phyloP scores from a whole-genome alignment of 75 land plant species.

The Sequoiadendron giganteum region DNA sequence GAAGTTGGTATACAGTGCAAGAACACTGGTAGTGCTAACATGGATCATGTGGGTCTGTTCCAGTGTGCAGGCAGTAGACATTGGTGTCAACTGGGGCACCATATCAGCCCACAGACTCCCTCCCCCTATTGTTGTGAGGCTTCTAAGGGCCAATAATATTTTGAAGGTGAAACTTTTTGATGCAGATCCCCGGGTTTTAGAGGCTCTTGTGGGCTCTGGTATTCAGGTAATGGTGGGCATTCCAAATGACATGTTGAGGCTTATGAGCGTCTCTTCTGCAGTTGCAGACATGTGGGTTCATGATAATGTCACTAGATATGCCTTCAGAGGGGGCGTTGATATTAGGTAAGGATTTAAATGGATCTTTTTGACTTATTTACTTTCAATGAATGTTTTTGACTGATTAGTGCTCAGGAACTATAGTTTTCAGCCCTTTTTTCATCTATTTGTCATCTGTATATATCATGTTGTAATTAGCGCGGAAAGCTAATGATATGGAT shows the following conservation, averaged over 20 bases:
- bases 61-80: conserved; percentile 18
- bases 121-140: conserved; percentile 37
- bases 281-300: conserved; percentile 44
- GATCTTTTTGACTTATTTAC: background rate
- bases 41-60: background rate
- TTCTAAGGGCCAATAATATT: conserved; percentile 54
- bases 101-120: conserved; percentile 43
- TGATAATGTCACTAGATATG: conserved; percentile 42
- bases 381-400: background rate
- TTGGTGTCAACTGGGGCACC: conserved; percentile 85
- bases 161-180: conserved; percentile 77
- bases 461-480: background rate
- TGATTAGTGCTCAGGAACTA: background rate
- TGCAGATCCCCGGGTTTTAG: conserved; percentile 37
- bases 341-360: conserved; percentile 28
- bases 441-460: background rate
- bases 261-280: conserved; percentile 15
- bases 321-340: conserved; percentile 32
- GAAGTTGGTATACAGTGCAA: background rate
- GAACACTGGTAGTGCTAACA: background rate
- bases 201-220: conserved; percentile 53
- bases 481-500: background rate
- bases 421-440: background rate
- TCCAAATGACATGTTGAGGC: conserved; percentile 53
- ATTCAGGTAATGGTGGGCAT: conserved; percentile 81